A percentile compares a stretch with the other conserved stretches of the same genome.
phyloP scores from a whole-genome alignment of 805 yeast genomes.

The Wickerhamiella allomyrinae region DNA sequence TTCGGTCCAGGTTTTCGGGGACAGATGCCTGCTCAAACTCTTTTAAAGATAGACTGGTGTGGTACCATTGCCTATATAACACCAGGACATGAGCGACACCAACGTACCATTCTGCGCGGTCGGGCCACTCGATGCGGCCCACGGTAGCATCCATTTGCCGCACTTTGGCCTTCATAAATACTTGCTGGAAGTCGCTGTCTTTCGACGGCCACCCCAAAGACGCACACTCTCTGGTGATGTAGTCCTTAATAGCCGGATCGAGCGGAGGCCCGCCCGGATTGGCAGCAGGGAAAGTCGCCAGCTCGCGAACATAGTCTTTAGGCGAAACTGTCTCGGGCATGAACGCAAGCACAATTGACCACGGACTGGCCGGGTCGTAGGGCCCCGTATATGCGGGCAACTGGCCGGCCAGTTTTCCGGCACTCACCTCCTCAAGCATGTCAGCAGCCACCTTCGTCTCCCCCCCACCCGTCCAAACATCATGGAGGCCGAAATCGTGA shows the following conservation, averaged over 20 bases:
- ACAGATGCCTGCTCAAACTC: slow-evolving; percentile 13
- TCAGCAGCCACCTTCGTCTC: no score
- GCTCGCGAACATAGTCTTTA: slow-evolving; percentile 5
- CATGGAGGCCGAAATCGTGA: neutral
- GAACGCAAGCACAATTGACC: slow-evolving; percentile 18
- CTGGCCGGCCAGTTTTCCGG: neutral
- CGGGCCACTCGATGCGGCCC: slow-evolving; percentile 12
- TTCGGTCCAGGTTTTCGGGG: slow-evolving; percentile 8
- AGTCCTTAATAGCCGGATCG: slow-evolving; percentile 6
- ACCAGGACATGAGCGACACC: slow-evolving; percentile 21
- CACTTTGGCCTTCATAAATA: slow-evolving; percentile 20
- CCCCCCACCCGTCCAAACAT: neutral
- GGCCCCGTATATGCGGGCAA: slow-evolving; percentile 5
- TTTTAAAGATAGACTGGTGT: slow-evolving; percentile 4
- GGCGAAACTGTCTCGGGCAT: slow-evolving; percentile 22
- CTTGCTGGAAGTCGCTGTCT: slow-evolving; percentile 5
- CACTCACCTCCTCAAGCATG: neutral
- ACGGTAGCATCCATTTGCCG: slow-evolving; percentile 19
- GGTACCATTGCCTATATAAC: slow-evolving; percentile 11
- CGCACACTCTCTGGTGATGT: slow-evolving; percentile 8
- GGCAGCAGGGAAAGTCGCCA: slow-evolving; percentile 1
- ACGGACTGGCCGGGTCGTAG: slow-evolving; percentile 19
- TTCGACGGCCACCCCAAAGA: slow-evolving; percentile 15
- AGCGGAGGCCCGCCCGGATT: slow-evolving; percentile 9
- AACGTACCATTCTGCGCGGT: slow-evolving; percentile 17